phyloP scores from a whole-genome alignment of 2,329 filamentous ascomycete species.

The Paecilomyces formosus region DNA sequence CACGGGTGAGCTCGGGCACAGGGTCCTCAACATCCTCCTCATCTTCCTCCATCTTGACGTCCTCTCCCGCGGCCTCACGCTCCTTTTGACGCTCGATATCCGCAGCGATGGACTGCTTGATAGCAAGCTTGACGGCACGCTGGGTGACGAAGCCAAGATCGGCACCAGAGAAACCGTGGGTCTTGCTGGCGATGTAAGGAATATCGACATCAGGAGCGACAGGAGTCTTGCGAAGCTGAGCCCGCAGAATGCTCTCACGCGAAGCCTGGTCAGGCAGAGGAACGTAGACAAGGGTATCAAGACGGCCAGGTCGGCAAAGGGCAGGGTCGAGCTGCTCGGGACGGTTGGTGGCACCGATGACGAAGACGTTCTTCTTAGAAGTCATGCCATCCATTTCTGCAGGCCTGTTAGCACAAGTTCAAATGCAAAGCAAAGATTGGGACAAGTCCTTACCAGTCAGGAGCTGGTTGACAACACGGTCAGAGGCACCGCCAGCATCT shows the following conservation, averaged over 20 bases:
- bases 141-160: conserved; percentile 99
- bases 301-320: conserved; percentile 94
- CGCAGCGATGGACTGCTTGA: conserved; percentile 86
- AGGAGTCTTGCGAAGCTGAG: conserved; percentile 97
- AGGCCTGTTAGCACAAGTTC: conserved; percentile 34
- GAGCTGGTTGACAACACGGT: conserved; percentile 99
- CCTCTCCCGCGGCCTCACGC: conserved; percentile 73
- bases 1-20: conserved; percentile 90
- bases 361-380: conserved; percentile 99
- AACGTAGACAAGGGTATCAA: conserved; percentile 97
- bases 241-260: conserved; percentile 82
- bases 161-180: conserved; percentile 98
- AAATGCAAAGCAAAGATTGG: not conserved
- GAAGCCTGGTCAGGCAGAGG: conserved; percentile 88
- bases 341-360: conserved; percentile 97
- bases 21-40: conserved; percentile 65
- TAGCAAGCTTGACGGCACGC: conserved; percentile 97
- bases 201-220: conserved; percentile 82
- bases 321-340: conserved; percentile 98
- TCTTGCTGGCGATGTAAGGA: conserved; percentile 88
- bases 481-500: conserved; percentile 94
- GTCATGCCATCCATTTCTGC: conserved; percentile 99
- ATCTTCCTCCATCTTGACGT: conserved; percentile 64
- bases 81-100: conserved; percentile 90
- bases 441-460: conserved; percentile 65